Conservation (phyloP, 768 basidiomycete genomes). For the Lyophyllum atratum region DNA sequence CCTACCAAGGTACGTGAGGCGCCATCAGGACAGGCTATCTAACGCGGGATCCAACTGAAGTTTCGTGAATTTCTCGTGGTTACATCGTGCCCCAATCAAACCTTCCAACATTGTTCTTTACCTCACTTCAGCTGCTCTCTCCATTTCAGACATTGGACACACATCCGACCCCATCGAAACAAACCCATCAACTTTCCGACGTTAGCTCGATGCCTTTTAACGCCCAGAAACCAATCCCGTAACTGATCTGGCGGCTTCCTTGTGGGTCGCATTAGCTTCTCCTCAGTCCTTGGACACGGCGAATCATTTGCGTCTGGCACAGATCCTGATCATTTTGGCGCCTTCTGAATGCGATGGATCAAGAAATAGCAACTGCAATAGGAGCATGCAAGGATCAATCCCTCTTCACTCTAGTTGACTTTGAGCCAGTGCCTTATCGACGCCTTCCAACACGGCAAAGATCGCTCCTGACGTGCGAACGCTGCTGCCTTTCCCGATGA, state of each 20-base stretch:
- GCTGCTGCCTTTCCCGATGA: not conserved
- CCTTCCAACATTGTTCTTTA: not conserved
- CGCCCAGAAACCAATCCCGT: not conserved
- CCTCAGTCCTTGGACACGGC: not conserved
- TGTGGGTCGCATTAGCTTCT: not conserved
- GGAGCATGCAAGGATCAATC: not conserved
- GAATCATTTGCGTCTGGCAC: not conserved
- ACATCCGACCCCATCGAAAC: not conserved
- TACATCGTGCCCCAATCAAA: conserved; percentile 2
- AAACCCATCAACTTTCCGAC: not conserved
- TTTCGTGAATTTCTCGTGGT: not conserved
- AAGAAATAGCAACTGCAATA: not conserved
- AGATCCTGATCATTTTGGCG: not conserved
- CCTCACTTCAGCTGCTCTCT: not conserved
- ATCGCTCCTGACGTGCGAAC: not conserved
- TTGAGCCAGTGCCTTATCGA: not conserved
- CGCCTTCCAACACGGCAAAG: not conserved
- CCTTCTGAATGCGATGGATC: not conserved
- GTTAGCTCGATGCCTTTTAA: not conserved
- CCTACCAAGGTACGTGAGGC: not conserved
- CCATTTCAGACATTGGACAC: not conserved
- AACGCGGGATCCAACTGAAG: not conserved
- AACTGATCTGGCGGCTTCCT: not conserved
- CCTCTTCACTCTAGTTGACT: not conserved
- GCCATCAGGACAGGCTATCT: not conserved